Base-by-base conservation (phyloP, 2,329 filamentous ascomycete species). In the Amphichorda felina region DNA sequence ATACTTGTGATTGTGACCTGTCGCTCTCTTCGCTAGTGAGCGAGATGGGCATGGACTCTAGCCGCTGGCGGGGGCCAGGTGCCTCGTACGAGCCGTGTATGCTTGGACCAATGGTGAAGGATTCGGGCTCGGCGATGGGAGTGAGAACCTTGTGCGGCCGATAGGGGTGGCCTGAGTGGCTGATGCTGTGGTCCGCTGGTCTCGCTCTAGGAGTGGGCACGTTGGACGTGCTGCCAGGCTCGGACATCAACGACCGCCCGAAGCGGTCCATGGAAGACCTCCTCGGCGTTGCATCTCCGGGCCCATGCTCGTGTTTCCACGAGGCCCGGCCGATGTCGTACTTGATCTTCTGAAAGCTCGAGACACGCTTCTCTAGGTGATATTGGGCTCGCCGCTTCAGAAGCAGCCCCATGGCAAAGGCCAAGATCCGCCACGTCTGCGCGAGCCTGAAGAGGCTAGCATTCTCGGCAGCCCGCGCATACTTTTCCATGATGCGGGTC, bases 371-470 rank as follows among this genome's bases (percentile, higher is more conserved):
- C 35, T 75, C 61, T 0, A 72, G 58, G 44, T 80, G 75, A 40
- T 72, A 74, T 30, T 72, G 64, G 1, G 69, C 72, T 19, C 75
- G 63, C 21, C 66, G 61, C 13, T 56, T 57, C 2, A 80, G 58
- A 1, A 80, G 57, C 10, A 76, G 51, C 15, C 60, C 55, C 43
- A 75, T 66, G 8, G 68, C 68, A 45, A 71, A 77, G 1, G 68
- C 66, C 15, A 80, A 48, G 10, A 79, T 63, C 21, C 73, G 67
- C 75, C 75, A 80, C 1, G 73, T 76, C 47, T 80, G 75, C 5
- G 75, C 72, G 1, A 80, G 59, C 1, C 75, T 65, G 46, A 72
- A 79, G 33, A 72, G 60, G 22, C 64, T 66, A 15, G 69, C 66
- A 3, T 55, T 57, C 43, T 79, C 72, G 2, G 75, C 71, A n/a